Conservation (phyloP, 495 filamentous ascomycete genomes). For the Neurospora sp. region DNA sequence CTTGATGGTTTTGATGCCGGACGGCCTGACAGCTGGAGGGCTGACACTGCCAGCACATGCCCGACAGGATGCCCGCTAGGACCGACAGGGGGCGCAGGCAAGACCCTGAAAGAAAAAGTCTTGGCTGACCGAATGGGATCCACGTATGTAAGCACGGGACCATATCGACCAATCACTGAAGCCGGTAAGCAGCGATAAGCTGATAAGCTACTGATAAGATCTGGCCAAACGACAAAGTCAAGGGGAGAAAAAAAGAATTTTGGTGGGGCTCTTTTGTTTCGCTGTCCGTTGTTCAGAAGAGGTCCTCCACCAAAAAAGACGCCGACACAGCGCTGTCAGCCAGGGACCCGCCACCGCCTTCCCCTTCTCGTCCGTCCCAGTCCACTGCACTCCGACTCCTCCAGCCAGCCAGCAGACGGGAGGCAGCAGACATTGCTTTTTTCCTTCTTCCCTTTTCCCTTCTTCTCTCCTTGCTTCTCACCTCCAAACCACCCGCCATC, state of each 20-base stretch:
- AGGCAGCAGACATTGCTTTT: not conserved
- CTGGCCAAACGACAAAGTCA: constrained; percentile 1
- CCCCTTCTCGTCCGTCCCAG: not conserved
- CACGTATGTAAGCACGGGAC: not conserved
- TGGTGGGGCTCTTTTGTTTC: not conserved
- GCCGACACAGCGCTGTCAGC: not conserved
- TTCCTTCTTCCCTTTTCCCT: not conserved
- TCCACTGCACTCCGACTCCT: not conserved
- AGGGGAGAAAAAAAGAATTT: not conserved
- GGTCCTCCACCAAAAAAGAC: not conserved
- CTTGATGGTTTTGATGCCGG: not conserved
- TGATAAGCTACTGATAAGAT: constrained; percentile 5
- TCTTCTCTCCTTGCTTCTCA: not conserved
- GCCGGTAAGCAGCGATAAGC: not conserved
- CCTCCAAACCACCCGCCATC: not conserved
- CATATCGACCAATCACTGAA: not conserved
- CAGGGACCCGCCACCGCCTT: not conserved
- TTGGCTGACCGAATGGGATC: not conserved
- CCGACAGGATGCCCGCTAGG: not conserved
- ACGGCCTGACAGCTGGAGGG: not conserved
- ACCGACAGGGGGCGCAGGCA: not conserved
- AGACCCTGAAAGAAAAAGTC: not conserved
- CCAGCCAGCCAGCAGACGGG: not conserved
- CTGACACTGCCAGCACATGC: not conserved
- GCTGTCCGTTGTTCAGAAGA: not conserved